Percentiles rank a stretch among this genome's conserved stretches.
These are phyloP conservation scores for Micractinium conductrix DNA, from an alignment of 139 green algal genomes.

Conservation along the genomic window DNA sequence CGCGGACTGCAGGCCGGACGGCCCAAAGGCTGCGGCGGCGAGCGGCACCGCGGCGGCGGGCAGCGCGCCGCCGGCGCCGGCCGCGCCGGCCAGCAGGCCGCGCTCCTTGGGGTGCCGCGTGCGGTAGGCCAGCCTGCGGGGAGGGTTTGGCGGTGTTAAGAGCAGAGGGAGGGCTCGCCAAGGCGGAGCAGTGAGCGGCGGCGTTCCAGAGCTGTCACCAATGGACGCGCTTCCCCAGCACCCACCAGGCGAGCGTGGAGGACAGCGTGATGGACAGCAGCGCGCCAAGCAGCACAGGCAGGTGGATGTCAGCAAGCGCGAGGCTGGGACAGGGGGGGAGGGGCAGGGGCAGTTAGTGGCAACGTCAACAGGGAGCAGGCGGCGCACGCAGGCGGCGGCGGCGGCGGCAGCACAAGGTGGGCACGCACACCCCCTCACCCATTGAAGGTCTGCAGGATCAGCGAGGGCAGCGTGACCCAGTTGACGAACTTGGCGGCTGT, in stretches of 20 bases:
- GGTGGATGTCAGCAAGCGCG: neutral
- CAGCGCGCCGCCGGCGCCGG: slow-evolving; percentile 33
- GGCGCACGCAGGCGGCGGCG: neutral
- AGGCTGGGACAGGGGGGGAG: neutral
- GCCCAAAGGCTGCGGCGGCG: slow-evolving; percentile 31
- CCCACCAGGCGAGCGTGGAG: slow-evolving; percentile 24
- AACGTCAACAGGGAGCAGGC: neutral
- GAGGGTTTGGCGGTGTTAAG: neutral
- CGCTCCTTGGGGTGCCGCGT: slow-evolving; percentile 43
- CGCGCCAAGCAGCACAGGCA: slow-evolving; percentile 1
- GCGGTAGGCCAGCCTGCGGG: slow-evolving; percentile 12
- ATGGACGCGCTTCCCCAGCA: too few relatives aligned
- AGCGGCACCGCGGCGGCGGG: slow-evolving; percentile 35
- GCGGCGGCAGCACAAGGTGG: neutral
- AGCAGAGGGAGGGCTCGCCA: too few relatives aligned
- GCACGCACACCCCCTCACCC: slow-evolving; percentile 7
- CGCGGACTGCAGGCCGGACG: slow-evolving; percentile 37
- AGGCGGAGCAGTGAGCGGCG: too few relatives aligned
- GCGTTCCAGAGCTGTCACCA: too few relatives aligned
- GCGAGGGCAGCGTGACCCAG: slow-evolving; percentile 53
- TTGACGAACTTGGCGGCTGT: slow-evolving; percentile 27
- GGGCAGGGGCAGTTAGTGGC: neutral
- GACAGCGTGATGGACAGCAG: neutral
- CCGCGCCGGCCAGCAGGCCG: slow-evolving; percentile 38
- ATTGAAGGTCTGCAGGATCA: slow-evolving; percentile 57